Evolutionary conservation across 2,329 filamentous ascomycete genomes (phyloP), one percentile per base, ranked within the genome.

Genomic region (Fusarium sp.): DNA sequence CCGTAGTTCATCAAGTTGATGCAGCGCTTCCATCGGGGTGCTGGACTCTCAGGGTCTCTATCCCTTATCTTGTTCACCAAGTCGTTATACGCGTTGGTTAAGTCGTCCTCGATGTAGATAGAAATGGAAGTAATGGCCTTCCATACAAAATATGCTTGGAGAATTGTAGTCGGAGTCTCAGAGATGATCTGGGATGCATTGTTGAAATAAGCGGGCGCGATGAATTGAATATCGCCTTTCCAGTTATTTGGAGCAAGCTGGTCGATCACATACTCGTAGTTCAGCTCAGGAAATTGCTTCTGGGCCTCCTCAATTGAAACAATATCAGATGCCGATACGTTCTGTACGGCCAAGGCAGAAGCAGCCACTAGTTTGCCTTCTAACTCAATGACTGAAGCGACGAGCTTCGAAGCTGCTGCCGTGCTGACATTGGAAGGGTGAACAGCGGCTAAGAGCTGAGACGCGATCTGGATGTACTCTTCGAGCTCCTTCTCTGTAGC

Each of bases 391-490:
- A 59, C 44, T 1, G 55, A 41, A 2, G 47, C 2, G 28, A 69
- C 18, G 12, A 69, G 68, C 0, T 36, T 9, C 2, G 50, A 3
- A 7, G 68, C 68, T 6, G 53, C 12, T 3, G 55, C 17, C 2
- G 24, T n/a, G 17, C 58, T 74, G 8, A 72, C 22, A 5, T 72
- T 72, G 4, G 28, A 57, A 0, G 72, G 71, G 2, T 72, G 45
- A 3, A 66, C 28, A 3, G 71, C 24, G 9, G 26, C 30, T 0
- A 75, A 9, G 6, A 75, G 69, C 6, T 44, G 38, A 18, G 70
- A 45, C 1, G 58, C 58, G 9, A 74, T 41, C 15, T 64, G n/a
- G 13, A 61, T 32, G 22, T 66, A 66, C 48, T 69, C 45, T 6
- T 35, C 1, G 4, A 36, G 11, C 3, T 45, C 26, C n/a, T 58